Conservation (phyloP, 2,329 filamentous ascomycete species). For the Rhytidhysteron rufulum region DNA sequence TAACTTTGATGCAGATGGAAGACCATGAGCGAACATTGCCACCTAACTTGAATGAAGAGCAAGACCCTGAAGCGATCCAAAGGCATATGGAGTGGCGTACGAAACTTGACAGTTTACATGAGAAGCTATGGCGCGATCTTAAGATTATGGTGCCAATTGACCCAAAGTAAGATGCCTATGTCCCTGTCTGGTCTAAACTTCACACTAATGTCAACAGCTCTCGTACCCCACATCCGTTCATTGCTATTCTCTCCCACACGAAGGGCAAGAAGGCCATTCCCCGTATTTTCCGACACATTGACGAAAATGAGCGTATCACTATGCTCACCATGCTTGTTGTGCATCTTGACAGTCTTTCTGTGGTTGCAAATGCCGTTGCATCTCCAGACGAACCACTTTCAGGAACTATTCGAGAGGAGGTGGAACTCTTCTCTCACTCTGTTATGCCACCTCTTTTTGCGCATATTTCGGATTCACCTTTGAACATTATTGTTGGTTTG, state of each 20-base stretch:
- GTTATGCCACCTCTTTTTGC: constrained; percentile 88
- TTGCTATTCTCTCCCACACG: constrained; percentile 86
- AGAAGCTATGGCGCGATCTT: constrained; percentile 76
- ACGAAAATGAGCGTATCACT: constrained; percentile 87
- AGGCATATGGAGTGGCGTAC: constrained; percentile 77
- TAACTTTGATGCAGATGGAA: constrained; percentile 86
- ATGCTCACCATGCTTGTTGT: constrained; percentile 94
- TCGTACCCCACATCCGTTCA: constrained; percentile 78
- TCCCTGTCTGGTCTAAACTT: too few relatives aligned
- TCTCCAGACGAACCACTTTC: constrained; percentile 68
- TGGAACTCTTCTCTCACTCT: constrained; percentile 82
- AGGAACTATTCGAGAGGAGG: constrained; percentile 73
- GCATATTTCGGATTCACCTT: constrained; percentile 84
- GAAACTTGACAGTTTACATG: constrained; percentile 66
- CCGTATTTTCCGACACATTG: constrained; percentile 89
- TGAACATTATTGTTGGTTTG: constrained; percentile 87
- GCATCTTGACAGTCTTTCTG: constrained; percentile 87
- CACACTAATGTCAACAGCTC: too few relatives aligned
- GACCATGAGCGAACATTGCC: constrained; percentile 84
- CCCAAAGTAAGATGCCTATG: constrained; percentile 46
- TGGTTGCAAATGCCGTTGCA: constrained; percentile 77
- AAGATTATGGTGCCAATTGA: constrained; percentile 92
- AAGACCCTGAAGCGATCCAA: constrained; percentile 66
- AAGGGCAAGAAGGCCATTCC: constrained; percentile 97
- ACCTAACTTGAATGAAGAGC: constrained; percentile 59